These are phyloP conservation scores for Solanum tarijense DNA, from an alignment of 257 asterid genomes.

Conservation along the genomic window DNA sequence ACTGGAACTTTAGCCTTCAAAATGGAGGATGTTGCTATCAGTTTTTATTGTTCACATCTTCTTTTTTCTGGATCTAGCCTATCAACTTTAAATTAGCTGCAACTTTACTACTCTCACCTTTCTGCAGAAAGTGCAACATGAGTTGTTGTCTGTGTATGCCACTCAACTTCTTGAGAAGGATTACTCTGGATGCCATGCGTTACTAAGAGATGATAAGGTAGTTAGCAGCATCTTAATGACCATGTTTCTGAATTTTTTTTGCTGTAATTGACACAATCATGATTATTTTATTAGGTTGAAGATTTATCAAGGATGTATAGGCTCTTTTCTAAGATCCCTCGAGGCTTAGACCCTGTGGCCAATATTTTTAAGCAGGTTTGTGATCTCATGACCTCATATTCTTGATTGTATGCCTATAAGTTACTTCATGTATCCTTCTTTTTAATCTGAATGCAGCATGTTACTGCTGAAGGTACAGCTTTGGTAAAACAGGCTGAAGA, in stretches of 20 bases:
- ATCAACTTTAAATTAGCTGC: background rate
- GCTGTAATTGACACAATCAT: background rate
- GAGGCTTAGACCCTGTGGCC: conserved; percentile 86
- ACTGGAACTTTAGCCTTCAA: background rate
- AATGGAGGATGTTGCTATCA: background rate
- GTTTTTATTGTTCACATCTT: background rate
- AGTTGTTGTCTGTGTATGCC: conserved; percentile 85
- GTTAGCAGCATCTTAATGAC: background rate
- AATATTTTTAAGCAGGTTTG: conserved; percentile 80
- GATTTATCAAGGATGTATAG: conserved; percentile 98
- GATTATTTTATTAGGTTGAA: conserved; percentile 42
- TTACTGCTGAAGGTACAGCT: conserved; percentile 91
- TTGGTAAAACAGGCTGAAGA: conserved; percentile 98
- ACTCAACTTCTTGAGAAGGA: conserved; percentile 93
- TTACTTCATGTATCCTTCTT: background rate
- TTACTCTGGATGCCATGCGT: conserved; percentile 94
- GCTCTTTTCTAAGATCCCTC: conserved; percentile 82
- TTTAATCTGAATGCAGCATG: conserved; percentile 48
- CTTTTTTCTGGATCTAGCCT: background rate
- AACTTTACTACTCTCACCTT: background rate
- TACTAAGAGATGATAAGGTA: conserved; percentile 97
- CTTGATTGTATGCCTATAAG: background rate
- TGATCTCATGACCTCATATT: background rate
- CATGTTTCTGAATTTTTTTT: background rate
- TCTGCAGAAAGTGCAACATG: conserved; percentile 74